A percentile compares a stretch with the other conserved stretches of the same genome.
Conservation (phyloP, 2,329 filamentous ascomycete genomes). For the Colletotrichum trifolii region DNA sequence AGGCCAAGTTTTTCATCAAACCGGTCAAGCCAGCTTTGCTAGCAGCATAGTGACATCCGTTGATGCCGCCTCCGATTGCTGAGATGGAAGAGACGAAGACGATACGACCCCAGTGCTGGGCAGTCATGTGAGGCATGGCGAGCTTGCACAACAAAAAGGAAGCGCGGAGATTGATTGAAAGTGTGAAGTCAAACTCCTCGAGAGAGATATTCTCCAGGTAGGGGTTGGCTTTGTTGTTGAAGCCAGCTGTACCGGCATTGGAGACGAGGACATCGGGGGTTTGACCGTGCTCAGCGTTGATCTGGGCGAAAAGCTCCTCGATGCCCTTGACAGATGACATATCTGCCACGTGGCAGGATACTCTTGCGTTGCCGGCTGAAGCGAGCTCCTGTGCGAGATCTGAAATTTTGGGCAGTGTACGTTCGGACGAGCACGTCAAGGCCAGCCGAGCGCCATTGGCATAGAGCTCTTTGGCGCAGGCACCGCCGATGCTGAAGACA, state of each 20-base stretch:
- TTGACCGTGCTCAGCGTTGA: constrained; percentile 62
- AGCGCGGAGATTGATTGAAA: constrained; percentile 71
- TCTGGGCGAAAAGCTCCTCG: constrained; percentile 63
- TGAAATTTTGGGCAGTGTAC: constrained; percentile 19
- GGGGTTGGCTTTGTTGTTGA: constrained; percentile 68
- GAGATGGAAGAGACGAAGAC: constrained; percentile 73
- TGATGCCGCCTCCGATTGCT: constrained; percentile 71
- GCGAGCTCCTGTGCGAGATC: constrained; percentile 12
- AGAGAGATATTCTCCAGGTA: constrained; percentile 68
- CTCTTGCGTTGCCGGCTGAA: constrained; percentile 32
- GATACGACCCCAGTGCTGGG: constrained; percentile 70
- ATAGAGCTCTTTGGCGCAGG: constrained; percentile 67
- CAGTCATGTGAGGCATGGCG: constrained; percentile 69
- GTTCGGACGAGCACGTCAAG: constrained; percentile 59
- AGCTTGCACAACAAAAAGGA: constrained; percentile 72
- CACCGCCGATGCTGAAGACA: constrained; percentile 65
- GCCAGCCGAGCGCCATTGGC: constrained; percentile 64
- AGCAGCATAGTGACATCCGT: constrained; percentile 70
- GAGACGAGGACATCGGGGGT: constrained; percentile 72
- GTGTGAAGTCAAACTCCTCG: constrained; percentile 72
- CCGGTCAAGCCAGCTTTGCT: constrained; percentile 71
- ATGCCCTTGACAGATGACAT: constrained; percentile 65
- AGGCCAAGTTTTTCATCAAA: constrained; percentile 74
- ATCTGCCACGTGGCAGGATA: constrained; percentile 69
- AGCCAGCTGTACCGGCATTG: constrained; percentile 64